Base-by-base conservation (phyloP, 169 alveolate genomes). In the Cryptosporidium sp. region DNA sequence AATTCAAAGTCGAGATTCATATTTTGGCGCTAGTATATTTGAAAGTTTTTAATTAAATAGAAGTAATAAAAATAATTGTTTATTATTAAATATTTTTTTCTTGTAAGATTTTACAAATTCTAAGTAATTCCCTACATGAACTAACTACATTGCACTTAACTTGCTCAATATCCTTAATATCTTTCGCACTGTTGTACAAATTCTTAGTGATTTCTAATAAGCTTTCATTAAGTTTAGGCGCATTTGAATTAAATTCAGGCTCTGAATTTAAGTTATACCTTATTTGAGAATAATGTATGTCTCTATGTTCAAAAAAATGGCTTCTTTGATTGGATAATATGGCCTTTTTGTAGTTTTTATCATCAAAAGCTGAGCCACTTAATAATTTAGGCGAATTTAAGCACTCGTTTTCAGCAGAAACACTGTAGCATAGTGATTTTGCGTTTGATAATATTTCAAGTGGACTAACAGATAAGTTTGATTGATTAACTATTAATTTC, bases 151-250 rank as follows among this genome's bases (percentile, higher is more conserved):
- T 29, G 33, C 29, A 37, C 37, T 31, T 73, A 16, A 73, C 39
- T 6, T n/a, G 72, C 37, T 58, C 72, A 14, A 73, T 31, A 14
- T 73, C 70, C 0, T 58, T 60, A 53, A 73, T 73, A 56, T 31
- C 56, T 3, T 73, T 73, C 14, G 86, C 86, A 29, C 70, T 73
- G 3, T n/a, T 31, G 33, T 73, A 72, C 37, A 73, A 37, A 42
- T 58, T 73, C 56, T 62, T 73, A n/a, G 70, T 73, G 14, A 73
- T 42, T 60, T 73, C 86, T 73, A 73, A 73, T 31, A 73, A 44
- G 31, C 70, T 21, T 14, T 73, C 86, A 53, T 60, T 29, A 10
- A 73, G 29, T 37, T 73, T 73, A 14, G 70, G 68, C 39, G 39
- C 70, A 23, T 73, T 73, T 52, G 23, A 9, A 56, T 35, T 23